Evolutionary conservation across 2,329 filamentous ascomycete species (phyloP), one percentile per base, ranked within the genome.

Genomic region (Pseudogymnoascus pannorum): DNA sequence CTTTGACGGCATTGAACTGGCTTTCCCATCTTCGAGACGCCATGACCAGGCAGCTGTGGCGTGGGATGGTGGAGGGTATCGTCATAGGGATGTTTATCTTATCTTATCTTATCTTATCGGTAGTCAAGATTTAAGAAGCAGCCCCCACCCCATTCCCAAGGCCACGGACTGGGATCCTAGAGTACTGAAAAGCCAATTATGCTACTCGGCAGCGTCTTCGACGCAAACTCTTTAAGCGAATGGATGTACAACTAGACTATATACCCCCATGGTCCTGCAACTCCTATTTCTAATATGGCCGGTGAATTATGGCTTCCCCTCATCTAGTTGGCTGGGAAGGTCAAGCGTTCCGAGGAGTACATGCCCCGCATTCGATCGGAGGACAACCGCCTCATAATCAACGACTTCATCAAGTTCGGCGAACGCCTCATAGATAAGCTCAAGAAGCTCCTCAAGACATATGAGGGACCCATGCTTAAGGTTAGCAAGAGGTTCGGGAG

Each of bases 211-310:
- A 96, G 91, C 72, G 94, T 97, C 61, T 97, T 97, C 72, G 94
- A 97, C 72, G 91, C 93, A 72, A 97, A 97, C 81, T 96, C 91
- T 24, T 82, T 99, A 29, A 94, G 94, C 71, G 97, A 97, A 77
- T 99, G 94, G 94, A 95, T 99, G 72, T 99, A 96, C 76, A 94
- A 97, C 81, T 99, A 94, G 94, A 97, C 94, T 16, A 91, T 97
- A 66, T 96, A 91, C 78, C 87, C 88, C 73, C 87, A 95, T 68
- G 91, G 91, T 36, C 84, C 91, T 12, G 84, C 84, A 40, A 91
- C 89, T 9, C 90, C 92, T 58, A 90, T 97, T 71, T 85, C 92
- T 60, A 92, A 97, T 67, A 87, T 96, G 75, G 92, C 94, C 2
- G 94, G 93, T 68, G 92, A 97, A 71, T 81, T 99, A 60, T 99